A percentile compares a stretch with the other conserved stretches of the same genome.
Conservation (phyloP, 352 stramenopile species). For the Globisporangium irregulare region DNA sequence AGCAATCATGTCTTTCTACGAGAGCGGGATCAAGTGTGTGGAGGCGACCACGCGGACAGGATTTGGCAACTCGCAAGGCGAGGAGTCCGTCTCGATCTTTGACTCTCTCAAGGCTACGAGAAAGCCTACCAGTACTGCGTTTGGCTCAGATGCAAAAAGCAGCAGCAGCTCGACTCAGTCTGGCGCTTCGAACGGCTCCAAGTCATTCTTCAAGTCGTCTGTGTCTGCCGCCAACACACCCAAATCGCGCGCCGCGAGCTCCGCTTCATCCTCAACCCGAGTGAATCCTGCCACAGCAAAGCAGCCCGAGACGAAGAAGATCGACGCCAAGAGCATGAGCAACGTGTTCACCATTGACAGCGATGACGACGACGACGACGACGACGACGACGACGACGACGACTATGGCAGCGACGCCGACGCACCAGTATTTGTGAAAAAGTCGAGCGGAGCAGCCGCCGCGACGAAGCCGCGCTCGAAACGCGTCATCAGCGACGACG, state of each 20-base stretch:
- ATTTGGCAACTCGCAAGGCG: constrained; percentile 45
- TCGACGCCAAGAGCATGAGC: constrained; percentile 45
- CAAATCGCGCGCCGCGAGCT: constrained; percentile 23
- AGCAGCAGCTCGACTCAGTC: constrained; percentile 7
- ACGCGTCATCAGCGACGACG: constrained; percentile 66
- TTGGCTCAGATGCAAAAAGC: not conserved
- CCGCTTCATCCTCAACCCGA: constrained; percentile 15
- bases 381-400: constrained; percentile 61
- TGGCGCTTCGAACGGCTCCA: constrained; percentile 9
- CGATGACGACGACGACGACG: constrained; percentile 52
- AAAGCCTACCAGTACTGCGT: constrained; percentile 16
- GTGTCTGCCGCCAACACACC: constrained; percentile 16
- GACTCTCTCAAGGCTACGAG: constrained; percentile 42
- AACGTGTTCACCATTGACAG: constrained; percentile 75
- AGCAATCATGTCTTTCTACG: constrained; percentile 49
- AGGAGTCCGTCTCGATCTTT: constrained; percentile 67
- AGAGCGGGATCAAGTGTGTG: constrained; percentile 41
- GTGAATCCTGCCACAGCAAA: constrained; percentile 22
- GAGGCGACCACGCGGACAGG: constrained; percentile 58
- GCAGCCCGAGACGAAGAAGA: constrained; percentile 31
- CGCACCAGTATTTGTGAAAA: constrained; percentile 68
- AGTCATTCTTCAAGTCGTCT: constrained; percentile 31
- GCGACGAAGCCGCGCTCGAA: constrained; percentile 32
- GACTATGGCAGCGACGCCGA: constrained; percentile 36
- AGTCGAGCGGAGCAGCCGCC: constrained; percentile 16